phyloP scores from a whole-genome alignment of 306 rosid genomes.

The Begonia peltatifolia region DNA sequence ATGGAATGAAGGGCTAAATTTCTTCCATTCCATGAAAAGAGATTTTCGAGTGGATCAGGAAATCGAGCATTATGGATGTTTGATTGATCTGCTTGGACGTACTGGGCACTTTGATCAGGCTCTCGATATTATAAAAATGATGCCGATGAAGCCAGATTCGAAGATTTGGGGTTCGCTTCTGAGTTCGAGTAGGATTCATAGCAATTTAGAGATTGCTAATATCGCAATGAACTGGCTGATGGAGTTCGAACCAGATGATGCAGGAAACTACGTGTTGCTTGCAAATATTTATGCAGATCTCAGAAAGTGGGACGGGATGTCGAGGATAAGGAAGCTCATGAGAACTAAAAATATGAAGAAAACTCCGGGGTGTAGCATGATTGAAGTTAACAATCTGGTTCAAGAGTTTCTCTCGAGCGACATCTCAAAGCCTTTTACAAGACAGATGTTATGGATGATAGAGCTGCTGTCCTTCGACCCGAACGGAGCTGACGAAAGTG shows the following conservation, averaged over 20 bases:
- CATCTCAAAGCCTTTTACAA: slow-evolving; percentile 36
- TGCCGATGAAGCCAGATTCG: slow-evolving; percentile 58
- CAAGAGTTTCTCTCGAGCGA: slow-evolving; percentile 54
- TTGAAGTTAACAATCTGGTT: slow-evolving; percentile 45
- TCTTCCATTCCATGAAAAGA: slow-evolving; percentile 39
- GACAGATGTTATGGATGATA: slow-evolving; percentile 36
- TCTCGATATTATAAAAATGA: slow-evolving; percentile 35
- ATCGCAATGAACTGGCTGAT: slow-evolving; percentile 44
- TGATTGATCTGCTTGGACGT: slow-evolving; percentile 79
- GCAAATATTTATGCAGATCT: slow-evolving; percentile 64
- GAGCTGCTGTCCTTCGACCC: slow-evolving; percentile 6
- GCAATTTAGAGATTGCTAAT: slow-evolving; percentile 48
- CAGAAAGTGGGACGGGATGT: slow-evolving; percentile 64
- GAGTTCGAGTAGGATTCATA: slow-evolving; percentile 51
- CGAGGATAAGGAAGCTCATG: slow-evolving; percentile 43
- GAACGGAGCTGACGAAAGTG: no score
- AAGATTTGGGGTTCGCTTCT: slow-evolving; percentile 80
- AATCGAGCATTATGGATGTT: slow-evolving; percentile 68
- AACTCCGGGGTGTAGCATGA: slow-evolving; percentile 62
- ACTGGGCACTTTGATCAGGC: slow-evolving; percentile 49
- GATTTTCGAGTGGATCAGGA: slow-evolving; percentile 28
- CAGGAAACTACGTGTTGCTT: slow-evolving; percentile 68
- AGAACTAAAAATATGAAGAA: slow-evolving; percentile 47
- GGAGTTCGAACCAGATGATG: slow-evolving; percentile 70
- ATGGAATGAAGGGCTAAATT: slow-evolving; percentile 48